Percentiles rank a stretch among this genome's conserved stretches.
These are phyloP conservation scores for Leishmania tarentolae DNA, from an alignment of 208 protist genomes.

Conservation along the genomic window DNA sequence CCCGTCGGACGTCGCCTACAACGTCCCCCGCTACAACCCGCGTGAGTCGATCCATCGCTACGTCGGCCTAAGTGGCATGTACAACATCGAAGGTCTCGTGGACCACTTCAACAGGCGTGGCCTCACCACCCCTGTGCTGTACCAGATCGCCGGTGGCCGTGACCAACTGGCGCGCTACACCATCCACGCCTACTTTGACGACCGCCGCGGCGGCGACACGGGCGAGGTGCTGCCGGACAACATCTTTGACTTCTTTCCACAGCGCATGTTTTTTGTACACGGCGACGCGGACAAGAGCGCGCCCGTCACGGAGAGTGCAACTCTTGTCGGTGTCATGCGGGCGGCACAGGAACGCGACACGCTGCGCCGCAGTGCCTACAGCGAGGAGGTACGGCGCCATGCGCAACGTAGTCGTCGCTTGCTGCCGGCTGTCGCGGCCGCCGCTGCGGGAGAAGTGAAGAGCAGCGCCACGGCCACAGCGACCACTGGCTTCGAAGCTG, in stretches of 20 bases:
- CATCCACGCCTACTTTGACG: conserved; percentile 76
- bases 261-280: conserved; percentile 82
- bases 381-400: conserved; percentile 39
- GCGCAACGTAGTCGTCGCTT: conserved; percentile 19
- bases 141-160: conserved; percentile 62
- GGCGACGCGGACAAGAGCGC: conserved; percentile 81
- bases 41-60: conserved; percentile 79
- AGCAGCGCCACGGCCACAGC: background rate
- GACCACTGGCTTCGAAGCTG: background rate
- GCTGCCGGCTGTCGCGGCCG: conserved; percentile 4
- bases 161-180: conserved; percentile 66
- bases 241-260: conserved; percentile 83
- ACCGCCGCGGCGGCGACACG: conserved; percentile 34
- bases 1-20: conserved; percentile 65
- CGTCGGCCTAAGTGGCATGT: conserved; percentile 87
- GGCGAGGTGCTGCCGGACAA: conserved; percentile 80
- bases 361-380: conserved; percentile 26
- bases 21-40: conserved; percentile 85
- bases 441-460: conserved; percentile 4
- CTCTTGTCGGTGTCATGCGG: conserved; percentile 61
- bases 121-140: conserved; percentile 67
- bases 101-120: conserved; percentile 69
- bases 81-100: conserved; percentile 70
- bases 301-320: conserved; percentile 73
- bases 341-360: conserved; percentile 46